Evolutionary conservation across 2,329 filamentous ascomycete species (phyloP), one percentile per base, ranked within the genome.

Genomic region (Penicillium polonicum): DNA sequence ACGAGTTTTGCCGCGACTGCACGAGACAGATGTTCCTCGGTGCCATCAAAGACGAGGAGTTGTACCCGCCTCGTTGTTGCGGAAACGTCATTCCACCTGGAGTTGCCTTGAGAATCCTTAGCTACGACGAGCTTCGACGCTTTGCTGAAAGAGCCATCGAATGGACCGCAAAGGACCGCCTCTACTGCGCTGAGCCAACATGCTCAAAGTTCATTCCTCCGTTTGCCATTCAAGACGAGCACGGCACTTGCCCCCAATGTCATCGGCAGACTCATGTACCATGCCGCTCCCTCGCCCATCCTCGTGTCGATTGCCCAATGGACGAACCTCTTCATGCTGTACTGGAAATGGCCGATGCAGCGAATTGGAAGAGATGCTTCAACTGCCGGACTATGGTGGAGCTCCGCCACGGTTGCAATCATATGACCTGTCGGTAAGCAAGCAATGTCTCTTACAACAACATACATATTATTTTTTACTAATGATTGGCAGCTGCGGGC

Each of bases 181-280:
- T 68, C 3, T 68, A 68, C 44, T 68, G 65, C 13, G 60, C 61
- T 0, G 59, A 64, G 1, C 57, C 57, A 13, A 65, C 25, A 5
- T 68, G 64, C 23, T 65, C 64, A 3, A 55, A 49, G 10, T 68
- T 65, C 12, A 67, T 68, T 27, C 64, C 60, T 2, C 58, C 53
- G 1, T 59, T 53, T 5, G 29, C 51, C 0, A 62, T 66, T 17
- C 9, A 50, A 0, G 4, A 61, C 6, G 57, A 62, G 15, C 46
- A 46, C 7, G 64, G 62, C 8, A 60, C 39, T 5, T 68, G 62
- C 25, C 44, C 44, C 21, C n/a, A 29, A 5, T 68, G 61, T 41
- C 17, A 48, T 9, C 45, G 55, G 17, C 29, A 49, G 23, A 68
- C 64, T 5, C 63, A 67, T 57, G 19, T 60, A 13, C 25, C 39